Evolutionary conservation across 306 rosid genomes (phyloP).

Genomic region (Prunus mira): DNA sequence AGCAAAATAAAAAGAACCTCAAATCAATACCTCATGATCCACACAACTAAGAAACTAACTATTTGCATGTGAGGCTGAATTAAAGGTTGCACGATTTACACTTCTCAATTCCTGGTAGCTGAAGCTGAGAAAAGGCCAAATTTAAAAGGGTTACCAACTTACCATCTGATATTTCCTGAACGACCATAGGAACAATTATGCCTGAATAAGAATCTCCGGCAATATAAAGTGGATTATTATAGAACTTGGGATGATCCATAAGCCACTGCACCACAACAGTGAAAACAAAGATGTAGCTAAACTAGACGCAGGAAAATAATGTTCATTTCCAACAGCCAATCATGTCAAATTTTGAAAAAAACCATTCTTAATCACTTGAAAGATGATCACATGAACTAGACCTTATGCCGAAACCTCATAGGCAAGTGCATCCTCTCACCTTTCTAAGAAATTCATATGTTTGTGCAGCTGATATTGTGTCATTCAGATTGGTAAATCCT

Average conservation of each 20-base stretch:
- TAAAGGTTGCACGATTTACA: background rate
- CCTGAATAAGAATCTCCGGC: conserved; percentile 61
- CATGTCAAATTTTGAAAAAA: too few relatives aligned
- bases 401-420: too few relatives aligned
- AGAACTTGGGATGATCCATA: conserved; percentile 39
- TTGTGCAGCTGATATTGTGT: conserved; percentile 22
- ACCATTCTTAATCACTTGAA: background rate
- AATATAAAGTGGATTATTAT: conserved; percentile 39
- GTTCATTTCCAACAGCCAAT: background rate
- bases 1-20: too few relatives aligned
- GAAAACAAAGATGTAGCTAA: background rate
- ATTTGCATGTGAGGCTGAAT: background rate
- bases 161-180: conserved; percentile 39
- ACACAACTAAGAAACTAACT: background rate
- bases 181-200: conserved; percentile 24
- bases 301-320: background rate
- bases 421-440: conserved; percentile 12
- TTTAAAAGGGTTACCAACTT: background rate
- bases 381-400: background rate
- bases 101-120: too few relatives aligned
- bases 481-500: conserved; percentile 21
- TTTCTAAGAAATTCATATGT: conserved; percentile 34
- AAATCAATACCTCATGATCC: background rate
- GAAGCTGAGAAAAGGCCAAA: too few relatives aligned
- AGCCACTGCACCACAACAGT: conserved; percentile 42